Base-by-base conservation (phyloP, 805 yeast species). In the Metschnikowia santaceciliae region DNA sequence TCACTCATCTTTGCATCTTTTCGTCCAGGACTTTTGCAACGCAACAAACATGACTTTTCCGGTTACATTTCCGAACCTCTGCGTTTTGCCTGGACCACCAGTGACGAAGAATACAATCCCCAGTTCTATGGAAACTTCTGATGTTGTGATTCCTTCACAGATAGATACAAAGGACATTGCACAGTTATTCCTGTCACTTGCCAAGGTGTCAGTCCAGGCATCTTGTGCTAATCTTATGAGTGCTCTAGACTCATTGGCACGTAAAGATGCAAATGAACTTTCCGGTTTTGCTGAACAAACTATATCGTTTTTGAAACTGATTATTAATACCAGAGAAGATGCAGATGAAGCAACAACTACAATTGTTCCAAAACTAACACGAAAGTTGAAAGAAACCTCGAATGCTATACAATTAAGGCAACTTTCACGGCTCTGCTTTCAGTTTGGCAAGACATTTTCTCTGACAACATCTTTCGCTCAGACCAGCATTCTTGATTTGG, bases 391-490 rank as follows among this genome's bases (percentile, higher is more conserved):
- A 8, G 22, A 38, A 19, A 17, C 14, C 4, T 19, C 33, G n/a
- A 15, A 36, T 23, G 13, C 22, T 10, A 47, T 37, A 13, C 33
- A 6, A 19, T 39, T 47, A n/a, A 51, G 37, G 32, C 23, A n/a
- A 14, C 32, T 55, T 19, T 45, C 56, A 10, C 49, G 53, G 6
- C 33, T 51, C 15, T 53, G 53, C 19, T 53, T 55, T 30, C 51
- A 51, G n/a, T 51, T 42, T 26, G 53, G 51, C 10, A 46, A 47
- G 20, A 34, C 20, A 17, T 22, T 15, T 17, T 40, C 45, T 7
- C 45, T 49, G 51, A 17, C n/a, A 14, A 26, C 8, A 6, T 52
- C 47, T 3, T 44, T 44, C 26, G 20, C 26, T n/a, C 42, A 37
- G 17, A 44, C 48, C 4, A 33, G 49, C 15, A 20, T 41, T 30